Evolutionary conservation across 352 stramenopile genomes (phyloP), one percentile per base, ranked within the genome.

Genomic region (Phytopythium delawarense): DNA sequence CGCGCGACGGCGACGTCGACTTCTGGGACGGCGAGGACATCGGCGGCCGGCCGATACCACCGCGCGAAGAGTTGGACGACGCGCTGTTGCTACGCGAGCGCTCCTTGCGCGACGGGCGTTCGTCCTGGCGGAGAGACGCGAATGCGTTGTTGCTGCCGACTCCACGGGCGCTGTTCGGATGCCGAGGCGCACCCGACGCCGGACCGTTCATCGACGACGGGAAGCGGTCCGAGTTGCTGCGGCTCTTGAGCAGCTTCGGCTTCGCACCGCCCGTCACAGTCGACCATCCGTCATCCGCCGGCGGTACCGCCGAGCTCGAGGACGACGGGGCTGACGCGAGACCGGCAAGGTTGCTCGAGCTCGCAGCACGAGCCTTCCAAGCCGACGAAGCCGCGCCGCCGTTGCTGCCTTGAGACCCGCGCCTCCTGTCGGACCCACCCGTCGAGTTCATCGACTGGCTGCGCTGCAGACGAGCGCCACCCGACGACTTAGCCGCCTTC

Each of bases 271-370:
- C 72, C 2, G 70, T 78, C 9, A 91, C 80, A 2, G 82, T 91
- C 67, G 91, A 81, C 84, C 84, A 93, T 13, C 84, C 84, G 53
- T 93, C 84, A 1, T 75, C 74, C 52, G 87, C 78, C 11, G 77
- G 71, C 12, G 65, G 65, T 42, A 70, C 25, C 12, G 58, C n/a
- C 13, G 61, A 70, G 34, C 46, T 53, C 35, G 52, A 58, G 15
- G 52, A 34, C 23, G 52, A 58, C 15, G 66, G 40, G 32, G 66
- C 32, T 7, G 65, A 53, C 25, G 64, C 44, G 12, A 51, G 44
- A 48, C 35, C 39, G 4, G 37, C 54, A 7, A 60, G 54, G 54
- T 60, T 60, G 7, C 28, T 42, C 7, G 62, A 51, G 12, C 56
- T 51, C 1, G 63, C 62, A 25, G 75, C 71, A 58, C 81, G 79